Evolutionary conservation across 2,329 filamentous ascomycete species (phyloP).

Genomic region (Ramularia endophylla): DNA sequence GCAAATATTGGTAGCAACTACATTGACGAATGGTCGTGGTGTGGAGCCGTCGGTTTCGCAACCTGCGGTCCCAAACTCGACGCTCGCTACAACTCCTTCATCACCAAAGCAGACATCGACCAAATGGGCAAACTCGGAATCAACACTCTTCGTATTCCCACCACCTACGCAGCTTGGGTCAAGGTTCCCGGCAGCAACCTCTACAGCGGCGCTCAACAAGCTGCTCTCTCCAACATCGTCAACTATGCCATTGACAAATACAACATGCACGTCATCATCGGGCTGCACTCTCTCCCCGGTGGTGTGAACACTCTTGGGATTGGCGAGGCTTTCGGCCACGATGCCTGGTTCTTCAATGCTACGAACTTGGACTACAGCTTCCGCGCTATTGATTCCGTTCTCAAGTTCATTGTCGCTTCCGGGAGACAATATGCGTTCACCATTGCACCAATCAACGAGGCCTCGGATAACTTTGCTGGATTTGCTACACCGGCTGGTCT

Average conservation of each 20-base stretch:
- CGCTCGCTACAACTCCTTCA: slow-evolving; percentile 13
- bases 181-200: slow-evolving; percentile 30
- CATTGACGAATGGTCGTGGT: slow-evolving; percentile 34
- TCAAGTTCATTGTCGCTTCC: slow-evolving; percentile 30
- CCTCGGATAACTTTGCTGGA: slow-evolving; percentile 31
- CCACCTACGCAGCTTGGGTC: slow-evolving; percentile 34
- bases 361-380: slow-evolving; percentile 32
- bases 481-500: slow-evolving; percentile 31
- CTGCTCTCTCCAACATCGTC: slow-evolving; percentile 28
- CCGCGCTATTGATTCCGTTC: slow-evolving; percentile 28
- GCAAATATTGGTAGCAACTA: slow-evolving; percentile 4
- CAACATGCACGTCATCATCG: slow-evolving; percentile 34
- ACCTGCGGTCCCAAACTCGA: slow-evolving; percentile 15
- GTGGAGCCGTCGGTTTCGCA: slow-evolving; percentile 24
- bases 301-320: slow-evolving; percentile 30
- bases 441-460: slow-evolving; percentile 35
- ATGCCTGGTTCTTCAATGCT: slow-evolving; percentile 33
- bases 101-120: slow-evolving; percentile 27
- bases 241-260: slow-evolving; percentile 34
- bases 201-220: slow-evolving; percentile 30
- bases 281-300: slow-evolving; percentile 29
- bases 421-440: slow-evolving; percentile 29
- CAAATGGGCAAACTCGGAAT: slow-evolving; percentile 29
- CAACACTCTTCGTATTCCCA: slow-evolving; percentile 33
- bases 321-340: slow-evolving; percentile 26